A percentile compares a stretch with the other conserved stretches of the same genome.
Conservation (phyloP, 768 basidiomycete genomes). For the Termitomyces sp. region DNA sequence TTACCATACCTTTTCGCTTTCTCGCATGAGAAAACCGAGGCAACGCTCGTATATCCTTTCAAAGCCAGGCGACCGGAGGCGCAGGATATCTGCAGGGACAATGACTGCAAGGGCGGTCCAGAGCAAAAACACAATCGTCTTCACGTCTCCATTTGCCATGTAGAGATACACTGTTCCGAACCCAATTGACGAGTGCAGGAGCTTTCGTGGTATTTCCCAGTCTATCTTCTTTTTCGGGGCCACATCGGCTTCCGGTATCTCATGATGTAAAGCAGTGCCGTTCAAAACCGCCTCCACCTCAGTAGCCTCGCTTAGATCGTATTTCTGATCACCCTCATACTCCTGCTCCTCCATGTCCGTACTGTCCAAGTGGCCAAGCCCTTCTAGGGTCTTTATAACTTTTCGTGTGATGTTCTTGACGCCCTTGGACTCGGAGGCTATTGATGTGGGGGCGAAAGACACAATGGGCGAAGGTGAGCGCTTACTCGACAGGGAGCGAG, state of each 20-base stretch:
- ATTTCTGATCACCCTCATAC: conserved; percentile 22
- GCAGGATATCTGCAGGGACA: conserved; percentile 68
- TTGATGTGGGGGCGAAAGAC: conserved; percentile 31
- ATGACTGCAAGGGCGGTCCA: conserved; percentile 64
- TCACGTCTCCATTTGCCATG: conserved; percentile 52
- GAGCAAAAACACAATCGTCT: conserved; percentile 56
- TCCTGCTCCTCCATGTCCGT: conserved; percentile 28
- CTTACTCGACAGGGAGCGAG: conserved; percentile 18
- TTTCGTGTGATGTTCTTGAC: conserved; percentile 43
- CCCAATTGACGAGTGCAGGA: conserved; percentile 82
- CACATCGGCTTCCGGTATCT: background rate
- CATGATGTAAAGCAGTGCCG: conserved; percentile 2
- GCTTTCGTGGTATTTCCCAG: conserved; percentile 89
- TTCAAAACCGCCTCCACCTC: conserved; percentile 18
- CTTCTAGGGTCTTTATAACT: conserved; percentile 43
- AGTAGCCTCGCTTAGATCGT: conserved; percentile 21
- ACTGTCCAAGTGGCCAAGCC: conserved; percentile 35
- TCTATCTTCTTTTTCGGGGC: conserved; percentile 45
- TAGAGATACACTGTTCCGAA: conserved; percentile 40
- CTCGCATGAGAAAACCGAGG: conserved; percentile 85
- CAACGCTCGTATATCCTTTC: conserved; percentile 64
- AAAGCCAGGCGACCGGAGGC: conserved; percentile 61
- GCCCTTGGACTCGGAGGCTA: conserved; percentile 32
- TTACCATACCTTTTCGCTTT: conserved; percentile 68
- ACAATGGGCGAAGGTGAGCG: conserved; percentile 48